Evolutionary conservation across 2,329 filamentous ascomycete genomes (phyloP), one percentile per base, ranked within the genome.

Genomic region (Metarhizium anisopliae): DNA sequence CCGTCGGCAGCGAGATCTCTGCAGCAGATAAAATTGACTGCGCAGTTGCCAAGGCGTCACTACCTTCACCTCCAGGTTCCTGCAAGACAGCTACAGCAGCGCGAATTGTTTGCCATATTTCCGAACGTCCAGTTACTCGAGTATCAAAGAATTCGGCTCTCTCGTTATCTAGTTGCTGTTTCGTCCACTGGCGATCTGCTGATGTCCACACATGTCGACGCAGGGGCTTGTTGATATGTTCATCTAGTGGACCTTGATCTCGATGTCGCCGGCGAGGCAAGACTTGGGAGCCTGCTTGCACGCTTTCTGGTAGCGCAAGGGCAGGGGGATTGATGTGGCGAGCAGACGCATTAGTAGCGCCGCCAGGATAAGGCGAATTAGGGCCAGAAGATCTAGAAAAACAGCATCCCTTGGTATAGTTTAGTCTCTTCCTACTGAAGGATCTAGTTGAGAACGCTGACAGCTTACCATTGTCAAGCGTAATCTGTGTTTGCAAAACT

Each of bases 121-220:
- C 89, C 4, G 79, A 65, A 4, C 83, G 79, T 2, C 90, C 90
- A 0, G 87, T 88, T 16, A 95, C 89, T 50, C 90, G 78, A 1
- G 92, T 96, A 59, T 96, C 91, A 70, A 95, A 97, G 76, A 95
- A 96, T 59, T 90, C 90, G 51, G 73, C 74, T 51, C 93, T 82
- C 72, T 96, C 89, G 36, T 77, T 78, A 57, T 84, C 81, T 2
- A 96, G 75, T 54, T 86, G 75, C 16, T 72, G 66, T n/a, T 80
- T 82, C 1, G 88, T 91, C 89, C 89, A 95, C 16, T 74, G 70
- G 20, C 81, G 81, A 54, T 78, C 77, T 59, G 78, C 79, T 56
- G 85, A 82, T 13, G 74, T 74, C 87, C 87, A 91, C 55, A 79
- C 72, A 62, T 88, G 86, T 1, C 77, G 77, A 49, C 80, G 80